Evolutionary conservation across 2,329 filamentous ascomycete species (phyloP).

Genomic region (Aureobasidium sp.): DNA sequence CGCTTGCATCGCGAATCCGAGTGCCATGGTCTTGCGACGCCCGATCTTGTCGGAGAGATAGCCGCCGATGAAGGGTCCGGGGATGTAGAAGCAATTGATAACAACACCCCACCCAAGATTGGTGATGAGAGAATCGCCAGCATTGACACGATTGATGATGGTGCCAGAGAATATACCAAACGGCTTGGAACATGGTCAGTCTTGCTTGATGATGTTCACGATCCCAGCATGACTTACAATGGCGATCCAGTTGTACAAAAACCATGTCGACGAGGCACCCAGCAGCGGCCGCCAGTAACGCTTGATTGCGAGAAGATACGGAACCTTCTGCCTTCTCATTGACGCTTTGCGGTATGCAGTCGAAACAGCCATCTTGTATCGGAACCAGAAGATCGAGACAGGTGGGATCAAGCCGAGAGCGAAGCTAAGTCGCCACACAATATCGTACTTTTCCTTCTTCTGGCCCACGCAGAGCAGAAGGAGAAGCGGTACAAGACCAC

Average conservation of each 20-base stretch:
- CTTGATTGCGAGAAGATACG: slow-evolving; percentile 42
- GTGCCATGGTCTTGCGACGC: slow-evolving; percentile 61
- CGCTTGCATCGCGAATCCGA: slow-evolving; percentile 64
- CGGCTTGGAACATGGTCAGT: not conserved
- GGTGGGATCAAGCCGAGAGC: slow-evolving; percentile 70
- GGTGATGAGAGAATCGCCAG: slow-evolving; percentile 55
- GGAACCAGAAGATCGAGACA: slow-evolving; percentile 58
- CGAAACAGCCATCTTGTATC: slow-evolving; percentile 64
- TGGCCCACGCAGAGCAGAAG: slow-evolving; percentile 43
- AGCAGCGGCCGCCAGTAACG: slow-evolving; percentile 65
- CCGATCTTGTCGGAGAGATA: slow-evolving; percentile 69
- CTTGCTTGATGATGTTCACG: too few relatives aligned
- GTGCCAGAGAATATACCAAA: slow-evolving; percentile 77
- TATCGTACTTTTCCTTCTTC: slow-evolving; percentile 31
- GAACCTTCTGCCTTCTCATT: slow-evolving; percentile 49
- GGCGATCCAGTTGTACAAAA: slow-evolving; percentile 63
- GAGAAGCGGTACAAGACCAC: slow-evolving; percentile 37
- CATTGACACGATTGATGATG: slow-evolving; percentile 56
- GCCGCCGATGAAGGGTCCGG: slow-evolving; percentile 68
- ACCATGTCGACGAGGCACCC: slow-evolving; percentile 70
- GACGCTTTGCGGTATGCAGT: slow-evolving; percentile 66
- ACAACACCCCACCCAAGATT: slow-evolving; percentile 80
- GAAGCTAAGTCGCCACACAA: slow-evolving; percentile 72
- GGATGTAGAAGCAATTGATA: slow-evolving; percentile 80
- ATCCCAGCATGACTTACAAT: slow-evolving; percentile 46